Conservation (phyloP, 2,329 filamentous ascomycete species). For the Pseudogymnoascus sp. region DNA sequence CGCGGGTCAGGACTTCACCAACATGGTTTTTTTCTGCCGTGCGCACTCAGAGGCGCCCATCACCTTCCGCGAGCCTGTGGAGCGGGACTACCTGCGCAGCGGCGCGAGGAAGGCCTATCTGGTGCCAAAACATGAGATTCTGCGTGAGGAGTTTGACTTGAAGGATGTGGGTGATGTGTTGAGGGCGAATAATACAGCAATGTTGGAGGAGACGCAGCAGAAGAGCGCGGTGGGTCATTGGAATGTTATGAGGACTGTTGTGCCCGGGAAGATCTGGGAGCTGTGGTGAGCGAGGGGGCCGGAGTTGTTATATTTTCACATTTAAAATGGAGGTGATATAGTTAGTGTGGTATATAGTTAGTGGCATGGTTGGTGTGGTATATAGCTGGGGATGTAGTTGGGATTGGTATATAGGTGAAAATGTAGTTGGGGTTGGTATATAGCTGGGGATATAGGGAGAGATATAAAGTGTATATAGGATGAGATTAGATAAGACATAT, state of each 20-base stretch:
- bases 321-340: background rate
- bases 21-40: slow-evolving; percentile 87
- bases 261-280: slow-evolving; percentile 77
- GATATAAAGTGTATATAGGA: slow-evolving; percentile 1
- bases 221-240: slow-evolving; percentile 78
- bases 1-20: slow-evolving; percentile 68
- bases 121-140: slow-evolving; percentile 63
- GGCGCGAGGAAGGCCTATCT: slow-evolving; percentile 63
- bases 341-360: background rate
- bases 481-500: background rate
- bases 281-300: slow-evolving; percentile 54
- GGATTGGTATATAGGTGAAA: background rate
- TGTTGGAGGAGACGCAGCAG: slow-evolving; percentile 64
- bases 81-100: slow-evolving; percentile 65
- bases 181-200: slow-evolving; percentile 53
- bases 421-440: background rate
- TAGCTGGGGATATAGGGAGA: background rate
- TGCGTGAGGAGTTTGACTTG: slow-evolving; percentile 26
- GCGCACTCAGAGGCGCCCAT: slow-evolving; percentile 39
- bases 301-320: background rate
- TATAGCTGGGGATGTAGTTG: background rate
- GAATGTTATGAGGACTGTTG: slow-evolving; percentile 78
- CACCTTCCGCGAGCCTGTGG: slow-evolving; percentile 57
- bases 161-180: slow-evolving; percentile 42
- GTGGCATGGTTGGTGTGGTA: background rate